A percentile compares a stretch with the other conserved stretches of the same genome.
These are phyloP conservation scores for Aureobasidium sp. DNA, from an alignment of 2,329 filamentous ascomycete species.

Conservation along the genomic window DNA sequence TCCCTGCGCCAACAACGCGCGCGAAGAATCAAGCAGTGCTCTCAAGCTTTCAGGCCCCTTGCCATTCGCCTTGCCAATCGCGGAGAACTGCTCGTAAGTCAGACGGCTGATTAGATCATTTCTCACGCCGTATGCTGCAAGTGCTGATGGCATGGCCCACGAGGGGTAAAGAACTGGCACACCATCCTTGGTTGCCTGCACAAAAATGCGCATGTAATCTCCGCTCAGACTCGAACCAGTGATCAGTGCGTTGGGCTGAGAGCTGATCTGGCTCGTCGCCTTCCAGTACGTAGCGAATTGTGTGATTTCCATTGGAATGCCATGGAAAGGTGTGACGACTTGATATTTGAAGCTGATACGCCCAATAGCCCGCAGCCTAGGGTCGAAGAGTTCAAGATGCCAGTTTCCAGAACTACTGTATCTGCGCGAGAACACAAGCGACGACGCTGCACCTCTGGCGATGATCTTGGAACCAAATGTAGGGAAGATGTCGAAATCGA, in stretches of 20 bases:
- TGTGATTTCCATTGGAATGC: constrained; percentile 88
- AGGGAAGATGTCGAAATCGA: constrained; percentile 96
- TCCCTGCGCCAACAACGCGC: constrained; percentile 2
- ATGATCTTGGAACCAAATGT: constrained; percentile 97
- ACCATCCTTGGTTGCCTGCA: constrained; percentile 84
- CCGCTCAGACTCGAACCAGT: constrained; percentile 92
- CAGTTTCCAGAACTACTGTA: constrained; percentile 71
- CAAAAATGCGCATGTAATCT: constrained; percentile 87
- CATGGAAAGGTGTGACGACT: constrained; percentile 92
- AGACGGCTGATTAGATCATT: constrained; percentile 77
- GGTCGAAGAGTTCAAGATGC: constrained; percentile 86
- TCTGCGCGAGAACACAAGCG: constrained; percentile 72
- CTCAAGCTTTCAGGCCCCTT: constrained; percentile 21
- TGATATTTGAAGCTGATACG: constrained; percentile 92
- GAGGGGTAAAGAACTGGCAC: constrained; percentile 80
- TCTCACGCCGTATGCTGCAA: constrained; percentile 61
- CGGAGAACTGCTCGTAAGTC: constrained; percentile 64
- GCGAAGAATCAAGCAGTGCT: not conserved
- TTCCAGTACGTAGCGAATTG: constrained; percentile 99
- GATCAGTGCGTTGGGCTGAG: constrained; percentile 77
- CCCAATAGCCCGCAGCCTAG: constrained; percentile 81
- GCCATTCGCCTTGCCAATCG: constrained; percentile 32
- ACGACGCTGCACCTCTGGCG: constrained; percentile 86
- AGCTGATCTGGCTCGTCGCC: constrained; percentile 86
- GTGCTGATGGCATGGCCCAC: constrained; percentile 54